Base-by-base conservation (phyloP, 2,329 filamentous ascomycete genomes). In the Scedosporium minutisporum region DNA sequence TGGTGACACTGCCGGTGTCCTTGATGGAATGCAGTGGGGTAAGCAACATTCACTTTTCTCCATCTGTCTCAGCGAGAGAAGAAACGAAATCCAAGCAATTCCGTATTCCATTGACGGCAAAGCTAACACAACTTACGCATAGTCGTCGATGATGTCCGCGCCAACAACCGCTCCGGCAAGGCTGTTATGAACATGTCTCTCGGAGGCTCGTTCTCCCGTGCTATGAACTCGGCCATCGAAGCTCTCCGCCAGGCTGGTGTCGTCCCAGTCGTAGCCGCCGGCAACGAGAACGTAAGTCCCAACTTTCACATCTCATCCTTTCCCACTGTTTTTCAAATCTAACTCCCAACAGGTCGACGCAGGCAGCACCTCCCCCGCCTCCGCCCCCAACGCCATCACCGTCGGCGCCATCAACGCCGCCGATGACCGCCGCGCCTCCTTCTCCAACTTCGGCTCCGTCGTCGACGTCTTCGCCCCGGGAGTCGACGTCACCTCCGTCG, bases 131-230 rank as follows among this genome's bases (percentile, higher is more conserved):
- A 18, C 1, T 7, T 3, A 5, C 69, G n/a, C n/a, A n/a, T n/a
- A 65, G 76, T 84, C 55, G 75, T 77, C 55, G 65, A 77, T n/a
- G 77, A 84, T 65, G 82, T 75, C 48, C 66, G 69, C 51, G 62
- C 70, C 42, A 74, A 73, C 65, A 74, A 75, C 23, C 71, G 78
- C 41, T 64, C 65, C n/a, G 81, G 82, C 68, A 83, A 82, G 69
- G 77, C 81, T 63, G 80, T 87, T 67, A 80, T 87, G 78, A 87
- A 86, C 77, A 84, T 87, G 82, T 86, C 84, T 3, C 77, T 87
- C 21, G 82, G 82, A 63, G 82, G 82, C 29, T 71, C 73, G 63
- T 69, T 66, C 51, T 84, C 81, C 6, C 64, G 67, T 1, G 79
- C 82, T 25, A 71, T 85, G 71, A 86, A 87, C 75, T 70, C 74